Conservation (phyloP, 2,329 filamentous ascomycete species). For the Biscogniauxia marginata region DNA sequence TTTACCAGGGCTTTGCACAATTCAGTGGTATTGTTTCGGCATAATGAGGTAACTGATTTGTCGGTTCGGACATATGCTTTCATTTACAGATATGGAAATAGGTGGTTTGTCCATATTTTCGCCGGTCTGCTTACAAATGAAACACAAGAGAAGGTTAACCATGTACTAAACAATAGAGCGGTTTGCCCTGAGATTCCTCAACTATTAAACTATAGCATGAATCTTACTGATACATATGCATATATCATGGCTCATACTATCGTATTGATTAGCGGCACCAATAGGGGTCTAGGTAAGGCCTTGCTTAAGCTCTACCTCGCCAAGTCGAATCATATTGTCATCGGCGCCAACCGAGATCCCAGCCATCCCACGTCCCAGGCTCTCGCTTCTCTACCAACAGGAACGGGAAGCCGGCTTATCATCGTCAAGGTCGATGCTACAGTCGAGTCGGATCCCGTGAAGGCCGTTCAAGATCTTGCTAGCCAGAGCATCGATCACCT, state of each 20-base stretch:
- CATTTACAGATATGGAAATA: no score
- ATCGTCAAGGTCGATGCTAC: slow-evolving; percentile 42
- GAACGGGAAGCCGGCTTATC: slow-evolving; percentile 34
- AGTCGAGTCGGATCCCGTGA: slow-evolving; percentile 31
- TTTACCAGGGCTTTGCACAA: background rate
- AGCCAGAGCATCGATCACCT: slow-evolving; percentile 38
- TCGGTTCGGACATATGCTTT: background rate
- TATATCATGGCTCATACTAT: slow-evolving; percentile 2
- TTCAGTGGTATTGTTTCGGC: background rate
- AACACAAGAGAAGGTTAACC: no score
- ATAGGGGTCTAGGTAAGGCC: slow-evolving; percentile 37
- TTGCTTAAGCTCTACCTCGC: slow-evolving; percentile 37
- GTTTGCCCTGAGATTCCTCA: no score
- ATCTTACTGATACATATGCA: background rate
- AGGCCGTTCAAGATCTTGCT: slow-evolving; percentile 33
- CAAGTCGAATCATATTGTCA: slow-evolving; percentile 54
- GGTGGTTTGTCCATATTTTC: no score
- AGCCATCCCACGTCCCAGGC: slow-evolving; percentile 23
- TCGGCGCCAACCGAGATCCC: slow-evolving; percentile 38
- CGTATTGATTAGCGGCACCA: slow-evolving; percentile 37
- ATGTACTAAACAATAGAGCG: no score
- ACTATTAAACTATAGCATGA: background rate
- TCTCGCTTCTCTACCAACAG: slow-evolving; percentile 35
- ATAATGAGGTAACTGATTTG: background rate
- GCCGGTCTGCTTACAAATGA: no score